A percentile compares a stretch with the other conserved stretches of the same genome.
Evolutionary conservation across 2,329 filamentous ascomycete species (phyloP).

Genomic region (Ophiostoma triangulosporum): DNA sequence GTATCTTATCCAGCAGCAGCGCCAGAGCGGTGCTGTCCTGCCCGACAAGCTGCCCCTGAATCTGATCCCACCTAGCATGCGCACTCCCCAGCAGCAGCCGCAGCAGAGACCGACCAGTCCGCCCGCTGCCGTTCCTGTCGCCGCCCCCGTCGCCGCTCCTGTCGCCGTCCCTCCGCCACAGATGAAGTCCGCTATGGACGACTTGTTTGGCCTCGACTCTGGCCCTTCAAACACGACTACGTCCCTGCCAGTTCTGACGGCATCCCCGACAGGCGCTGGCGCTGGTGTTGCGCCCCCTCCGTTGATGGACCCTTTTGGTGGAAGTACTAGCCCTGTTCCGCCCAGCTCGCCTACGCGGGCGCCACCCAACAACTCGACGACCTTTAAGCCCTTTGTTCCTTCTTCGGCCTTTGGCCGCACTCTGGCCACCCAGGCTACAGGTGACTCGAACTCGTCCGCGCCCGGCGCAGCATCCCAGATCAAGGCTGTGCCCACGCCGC

Average conservation of each 20-base stretch:
- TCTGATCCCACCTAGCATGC: slow-evolving; percentile 76
- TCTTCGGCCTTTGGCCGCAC: slow-evolving; percentile 85
- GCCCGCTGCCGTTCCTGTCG: slow-evolving; percentile 22
- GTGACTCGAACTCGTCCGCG: slow-evolving; percentile 37
- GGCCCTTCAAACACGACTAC: slow-evolving; percentile 32
- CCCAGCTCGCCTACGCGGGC: slow-evolving; percentile 42
- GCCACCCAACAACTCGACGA: slow-evolving; percentile 31
- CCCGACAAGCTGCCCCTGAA: slow-evolving; percentile 68
- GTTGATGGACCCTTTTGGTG: slow-evolving; percentile 45
- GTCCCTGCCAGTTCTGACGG: slow-evolving; percentile 18
- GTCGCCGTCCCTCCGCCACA: slow-evolving; percentile 25
- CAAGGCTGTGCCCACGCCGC: slow-evolving; percentile 16
- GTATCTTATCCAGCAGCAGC: slow-evolving; percentile 87
- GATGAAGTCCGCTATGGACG: slow-evolving; percentile 64
- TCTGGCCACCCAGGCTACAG: slow-evolving; percentile 63
- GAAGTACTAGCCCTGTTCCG: slow-evolving; percentile 31
- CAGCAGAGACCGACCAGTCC: slow-evolving; percentile 38
- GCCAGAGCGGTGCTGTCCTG: slow-evolving; percentile 49
- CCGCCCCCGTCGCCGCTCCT: background rate
- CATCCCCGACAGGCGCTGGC: slow-evolving; percentile 25
- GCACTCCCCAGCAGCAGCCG: slow-evolving; percentile 45
- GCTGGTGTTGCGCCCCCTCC: slow-evolving; percentile 44
- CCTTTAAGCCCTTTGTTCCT: slow-evolving; percentile 82
- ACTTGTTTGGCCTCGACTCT: slow-evolving; percentile 84
- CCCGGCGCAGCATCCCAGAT: slow-evolving; percentile 22